phyloP scores from a whole-genome alignment of 192 early-diverging fungal genomes.

The Endogone sp. region DNA sequence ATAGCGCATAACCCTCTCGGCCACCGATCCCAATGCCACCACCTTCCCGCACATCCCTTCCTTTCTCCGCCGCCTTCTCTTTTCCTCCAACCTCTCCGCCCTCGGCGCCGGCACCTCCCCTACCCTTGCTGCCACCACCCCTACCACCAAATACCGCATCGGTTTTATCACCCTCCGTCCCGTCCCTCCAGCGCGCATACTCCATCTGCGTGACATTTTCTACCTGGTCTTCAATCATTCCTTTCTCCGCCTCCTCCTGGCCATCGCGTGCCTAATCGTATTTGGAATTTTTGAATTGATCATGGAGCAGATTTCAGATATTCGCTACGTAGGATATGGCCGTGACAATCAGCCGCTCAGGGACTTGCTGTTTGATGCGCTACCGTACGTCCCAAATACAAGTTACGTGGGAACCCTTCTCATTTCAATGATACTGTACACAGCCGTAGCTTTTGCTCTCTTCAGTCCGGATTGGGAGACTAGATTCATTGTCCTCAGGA shows the following conservation, averaged over 20 bases:
- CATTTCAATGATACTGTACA: conserved; percentile 34
- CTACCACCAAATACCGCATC: neutral
- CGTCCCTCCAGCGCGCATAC: conserved; percentile 15
- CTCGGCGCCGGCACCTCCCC: too few species aligned
- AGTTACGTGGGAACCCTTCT: conserved; percentile 53
- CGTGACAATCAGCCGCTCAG: conserved; percentile 21
- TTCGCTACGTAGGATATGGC: conserved; percentile 10
- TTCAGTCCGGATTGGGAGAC: conserved; percentile 44
- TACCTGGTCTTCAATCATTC: conserved; percentile 25
- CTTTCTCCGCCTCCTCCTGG: conserved; percentile 10
- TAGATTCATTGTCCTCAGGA: conserved; percentile 46
- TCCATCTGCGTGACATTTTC: conserved; percentile 2
- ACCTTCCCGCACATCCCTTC: too few species aligned
- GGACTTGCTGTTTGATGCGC: conserved; percentile 44
- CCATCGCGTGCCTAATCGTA: conserved; percentile 9
- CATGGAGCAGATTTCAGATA: conserved; percentile 22
- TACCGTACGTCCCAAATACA: conserved; percentile 36
- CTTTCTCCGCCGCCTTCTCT: too few species aligned
- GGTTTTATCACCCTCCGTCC: conserved; percentile 5
- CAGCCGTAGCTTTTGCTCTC: conserved; percentile 34
- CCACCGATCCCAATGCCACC: too few species aligned
- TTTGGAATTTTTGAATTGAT: conserved; percentile 20
- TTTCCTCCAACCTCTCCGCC: too few species aligned
- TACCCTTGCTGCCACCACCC: too few species aligned
- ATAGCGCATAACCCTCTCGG: too few species aligned